Evolutionary conservation across 139 green algal genomes (phyloP), one percentile per base, ranked within the genome.

Genomic region (Micractinium sp.): DNA sequence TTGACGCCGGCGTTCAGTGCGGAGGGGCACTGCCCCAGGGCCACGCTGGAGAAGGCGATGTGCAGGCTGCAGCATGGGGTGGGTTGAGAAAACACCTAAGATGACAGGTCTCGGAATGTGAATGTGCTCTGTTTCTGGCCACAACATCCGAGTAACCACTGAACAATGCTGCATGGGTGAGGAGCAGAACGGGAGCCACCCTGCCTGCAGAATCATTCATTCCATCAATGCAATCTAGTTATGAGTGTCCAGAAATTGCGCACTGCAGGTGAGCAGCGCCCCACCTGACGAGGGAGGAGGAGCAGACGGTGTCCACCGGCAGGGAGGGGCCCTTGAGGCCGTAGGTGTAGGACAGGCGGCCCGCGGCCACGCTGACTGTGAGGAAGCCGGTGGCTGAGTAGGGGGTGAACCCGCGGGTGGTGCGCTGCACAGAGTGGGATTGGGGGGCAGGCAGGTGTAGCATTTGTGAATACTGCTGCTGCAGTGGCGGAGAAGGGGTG

Each of bases 321-420:
- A 96, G 92, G 85, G 89, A 96, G 33, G 92, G 93, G 93, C 89
- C 89, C 89, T 91, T 88, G 39, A 96, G 38, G 60, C 91, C 93
- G 87, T 95, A 95, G 16, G 89, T 92, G 87, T 94, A 96, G 33
- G 92, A 95, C 27, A 96, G 85, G 27, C 94, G 89, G 79, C 96
- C 96, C 0, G 92, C 90, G 14, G 95, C 91, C 33, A 97, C 95
- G 83, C 91, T 95, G 60, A 97, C 89, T 85, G 96, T 95, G 16
- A 95, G 93, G 13, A 92, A 91, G 19, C 96, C 96, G 12, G 96
- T 97, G 78, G 95, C 96, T 61, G 94, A 96, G 92, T 96, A 97
- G 2, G 96, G 82, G 12, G 90, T 95, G 91, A 83, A 91, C 36
- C 93, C 81, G 29, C 84, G 75, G 22, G 92, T 85, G 27, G 91